A percentile compares a stretch with the other conserved stretches of the same genome.
These are phyloP conservation scores for Hordeum vulgare DNA, from an alignment of 176 grass and related monocot genomes.

Conservation along the genomic window MorexV3_pseudomolecules_assembly NC_058522.1:570446849-570447348, in stretches of 20 bases:
- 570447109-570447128: slow-evolving; percentile 62
- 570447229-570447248: not conserved
- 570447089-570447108: slow-evolving; percentile 44
- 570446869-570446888: slow-evolving; percentile 57
- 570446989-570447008: not conserved
- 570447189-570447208: slow-evolving; percentile 2
- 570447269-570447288: not conserved
- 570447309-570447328: not conserved
- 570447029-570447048: not conserved
- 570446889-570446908: slow-evolving; percentile 68
- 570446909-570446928: slow-evolving; percentile 53
- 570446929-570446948: slow-evolving; percentile 57
- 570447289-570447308: slow-evolving; percentile 4
- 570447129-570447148: slow-evolving; percentile 49
- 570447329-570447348: not conserved
- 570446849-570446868: not conserved
- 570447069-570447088: slow-evolving; percentile 51
- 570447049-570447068: not conserved
- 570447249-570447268: not conserved
- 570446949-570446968: slow-evolving; percentile 74
- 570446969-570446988: slow-evolving; percentile 36
- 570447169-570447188: not conserved
- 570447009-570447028: not conserved
- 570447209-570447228: not conserved
- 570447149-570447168: not conserved